Percentiles rank a stretch among this genome's conserved stretches.
Conservation (phyloP, 768 basidiomycete species). For the Kwoniella bestiolae region DNA sequence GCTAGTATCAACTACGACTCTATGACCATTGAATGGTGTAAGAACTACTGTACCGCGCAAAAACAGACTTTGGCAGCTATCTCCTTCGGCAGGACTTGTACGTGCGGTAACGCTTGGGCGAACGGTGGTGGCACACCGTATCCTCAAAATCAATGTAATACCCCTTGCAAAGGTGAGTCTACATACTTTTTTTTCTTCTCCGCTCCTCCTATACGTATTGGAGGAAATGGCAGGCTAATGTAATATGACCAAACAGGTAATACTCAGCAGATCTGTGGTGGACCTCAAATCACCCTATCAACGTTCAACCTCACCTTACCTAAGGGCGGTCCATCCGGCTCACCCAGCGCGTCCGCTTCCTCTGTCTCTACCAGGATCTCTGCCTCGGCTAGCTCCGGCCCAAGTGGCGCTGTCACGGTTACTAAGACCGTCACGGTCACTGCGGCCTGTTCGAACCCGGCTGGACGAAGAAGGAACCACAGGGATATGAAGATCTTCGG, state of each 20-base stretch:
- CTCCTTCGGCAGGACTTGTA: conserved; percentile 20
- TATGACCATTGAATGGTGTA: conserved; percentile 28
- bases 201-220: neutral
- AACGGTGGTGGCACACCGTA: conserved; percentile 20
- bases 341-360: conserved; percentile 7
- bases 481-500: conserved; percentile 6
- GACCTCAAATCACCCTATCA: conserved; percentile 8
- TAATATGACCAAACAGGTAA: conserved; percentile 14
- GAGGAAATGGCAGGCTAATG: too few species aligned
- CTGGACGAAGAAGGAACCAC: conserved; percentile 15
- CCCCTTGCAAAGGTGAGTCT: conserved; percentile 19
- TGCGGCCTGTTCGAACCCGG: conserved; percentile 1
- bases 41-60: conserved; percentile 24
- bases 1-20: conserved; percentile 17
- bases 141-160: conserved; percentile 19
- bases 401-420: conserved; percentile 24
- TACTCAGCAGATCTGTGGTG: conserved; percentile 22
- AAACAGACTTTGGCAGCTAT: conserved; percentile 13
- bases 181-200: neutral
- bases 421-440: conserved; percentile 30
- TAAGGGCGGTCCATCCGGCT: neutral
- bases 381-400: conserved; percentile 8
- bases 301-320: conserved; percentile 21
- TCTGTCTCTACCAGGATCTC: conserved; percentile 1
- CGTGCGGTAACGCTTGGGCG: conserved; percentile 16